Base-by-base conservation (phyloP, 2,329 filamentous ascomycete genomes). In the Pseudogymnoascus verrucosus region DNA sequence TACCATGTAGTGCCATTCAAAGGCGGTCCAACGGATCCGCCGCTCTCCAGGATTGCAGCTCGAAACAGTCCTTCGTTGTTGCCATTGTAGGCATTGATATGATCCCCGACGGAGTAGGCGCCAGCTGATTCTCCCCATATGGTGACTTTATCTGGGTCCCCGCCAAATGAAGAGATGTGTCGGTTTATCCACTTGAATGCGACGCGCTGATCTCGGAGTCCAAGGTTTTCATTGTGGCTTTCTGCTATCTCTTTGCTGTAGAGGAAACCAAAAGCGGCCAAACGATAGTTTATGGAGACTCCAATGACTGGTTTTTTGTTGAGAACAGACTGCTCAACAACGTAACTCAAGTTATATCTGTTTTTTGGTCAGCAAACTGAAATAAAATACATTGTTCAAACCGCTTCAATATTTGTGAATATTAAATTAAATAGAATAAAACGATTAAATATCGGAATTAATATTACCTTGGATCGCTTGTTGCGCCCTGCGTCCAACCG, bases 211-310 rank as follows among this genome's bases (percentile, higher is more conserved):
- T 89, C 86, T 66, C 79, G 77, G 51, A 89, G 73, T 1, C 88
- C 88, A 10, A 87, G 75, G 66, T 90, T 91, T 57, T 85, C 74
- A 42, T 82, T 69, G 0, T 83, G 84, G 44, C 78, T 79, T 23
- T 78, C 78, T 14, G 79, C 76, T 11, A 84, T 77, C 64, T 82
- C 68, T 6, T 75, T 74, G 1, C 82, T 85, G 26, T 83, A 80
- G 47, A 90, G 74, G 73, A 92, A 91, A 0, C 89, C 89, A 70
- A 90, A 77, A 1, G 83, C 81, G 1, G 84, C 84, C 37, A 89
- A 79, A 3, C 88, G 80, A 72, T 89, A 85, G 73, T 82, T 82
- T 70, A 85, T 80, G 70, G 79, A 82, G 47, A 87, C 63, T 75
- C 10, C 80, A 72, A 75, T 81, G 84, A 28, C 67, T 8, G 67